Evolutionary conservation across 2,329 filamentous ascomycete species (phyloP), one percentile per base, ranked within the genome.

Genomic region (Pseudogymnoascus destructans): DNA sequence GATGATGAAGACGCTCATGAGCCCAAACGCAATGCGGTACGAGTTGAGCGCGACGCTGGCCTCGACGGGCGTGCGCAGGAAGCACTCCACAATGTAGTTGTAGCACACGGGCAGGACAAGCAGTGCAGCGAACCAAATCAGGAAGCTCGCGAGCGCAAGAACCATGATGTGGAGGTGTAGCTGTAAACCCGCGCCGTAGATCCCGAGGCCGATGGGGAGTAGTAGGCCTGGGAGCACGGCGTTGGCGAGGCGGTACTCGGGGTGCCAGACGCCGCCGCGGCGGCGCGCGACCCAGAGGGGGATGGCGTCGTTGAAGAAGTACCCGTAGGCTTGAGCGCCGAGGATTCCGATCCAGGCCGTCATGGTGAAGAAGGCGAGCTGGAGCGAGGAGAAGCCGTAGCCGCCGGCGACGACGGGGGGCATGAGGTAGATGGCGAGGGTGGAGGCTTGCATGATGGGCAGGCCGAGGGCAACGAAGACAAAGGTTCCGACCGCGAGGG

Each of bases 341-440:
- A 71, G 61, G 21, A 74, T 66, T 5, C 72, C 73, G 13, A 71
- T 64, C 74, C 73, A 76, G 59, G 71, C 67, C n/a, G 67, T 65
- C 59, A 75, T 73, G 2, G 66, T 68, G 59, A 71, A 72, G 7
- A 67, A 68, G 1, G 73, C 72, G 27, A 71, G 74, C 57, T 73
- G 69, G 13, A 70, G 63, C 0, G 72, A 65, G 0, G 68, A 68
- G 61, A 75, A 75, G 11, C 72, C 73, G 62, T 75, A 76, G 1
- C 74, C 74, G 21, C 71, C 72, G 3, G 36, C 33, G 13, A 32
- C 40, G 19, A 42, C 33, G 15, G 58, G 58, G 11, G 40, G 54
- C 36, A 57, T 55, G 9, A 59, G 58, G 46, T 55, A 59, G 6
- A 59, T 56, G 9, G 58, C 36, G 19, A 55, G 54, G 17, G 42